Evolutionary conservation across 202 grass and related monocot genomes (phyloP), one percentile per base, ranked within the genome.

Genomic region (Bolboschoenoplectus hybrid): DNA sequence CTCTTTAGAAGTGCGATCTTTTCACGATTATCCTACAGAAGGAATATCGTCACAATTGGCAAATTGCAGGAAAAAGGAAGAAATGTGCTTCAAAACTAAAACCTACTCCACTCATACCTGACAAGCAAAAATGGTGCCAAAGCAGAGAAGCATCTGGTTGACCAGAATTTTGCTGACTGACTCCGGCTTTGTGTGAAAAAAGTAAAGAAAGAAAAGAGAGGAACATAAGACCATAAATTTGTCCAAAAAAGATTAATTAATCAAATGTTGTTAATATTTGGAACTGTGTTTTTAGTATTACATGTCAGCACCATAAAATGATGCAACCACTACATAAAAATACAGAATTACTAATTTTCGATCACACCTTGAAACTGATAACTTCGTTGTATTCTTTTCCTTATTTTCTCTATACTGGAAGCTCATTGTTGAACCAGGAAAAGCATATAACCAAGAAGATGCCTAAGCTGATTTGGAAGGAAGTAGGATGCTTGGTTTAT

Each of bases 111-210:
- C 38, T 66, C 35, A 44, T 72, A 97, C 95, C 95, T 98, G 95
- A 82, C 84, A 92, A 88, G 95, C 91, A 89, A 95, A 92, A 78
- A 98, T 91, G 67, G 89, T 93, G 81, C 95, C 95, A 88, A 92
- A 97, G 87, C 91, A 93, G 32, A 92, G 87, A 81, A 97, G 95
- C 93, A 95, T 95, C 88, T 97, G 91, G 83, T 97, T 95, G 85
- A 93, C 90, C 44, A 97, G 89, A 91, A 97, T 89, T 89, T 89
- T 97, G 91, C 72, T 89, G 75, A 97, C 85, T 16, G 93, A 89
- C 87, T 95, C 93, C 75, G 95, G 88, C 95, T 97, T 85, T 85
- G 93, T 81, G 80, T 86, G 74, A 86, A 70, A 86, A 90, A 88
- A 86, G 26, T 84, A 38, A 86, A 90, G 84, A 50, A 85, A 26